Base-by-base conservation (phyloP, 495 filamentous ascomycete genomes). In the Pyrenopolyporus hunteri region DNA sequence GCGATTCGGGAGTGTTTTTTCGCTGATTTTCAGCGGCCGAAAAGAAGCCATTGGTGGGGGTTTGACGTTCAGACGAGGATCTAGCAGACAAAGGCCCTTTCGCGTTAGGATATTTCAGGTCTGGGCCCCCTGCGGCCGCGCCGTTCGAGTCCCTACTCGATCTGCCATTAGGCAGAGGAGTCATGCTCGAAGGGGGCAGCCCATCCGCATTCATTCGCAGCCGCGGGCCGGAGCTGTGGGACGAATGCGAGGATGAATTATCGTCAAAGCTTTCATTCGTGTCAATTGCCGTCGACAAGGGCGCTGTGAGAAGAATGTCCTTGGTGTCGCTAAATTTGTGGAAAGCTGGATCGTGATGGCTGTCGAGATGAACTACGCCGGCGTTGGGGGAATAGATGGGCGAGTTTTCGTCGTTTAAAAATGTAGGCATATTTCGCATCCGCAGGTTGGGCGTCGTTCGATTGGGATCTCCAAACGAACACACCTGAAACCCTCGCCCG, bases 351-450 rank as follows among this genome's bases (percentile, higher is more conserved):
- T 69, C 68, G 64, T 68, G 62, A 37, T 71, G 68, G 45, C 75
- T 69, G 64, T 66, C 52, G 56, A 76, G 70, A 26, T 59, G 66
- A 32, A 75, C 68, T 48, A 77, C 52, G 57, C 70, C 70, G 49
- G 57, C 62, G 58, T 70, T 72, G 32, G 75, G 73, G 47, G 75
- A 72, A 63, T 78, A 78, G 59, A 79, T 74, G 55, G 73, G 73
- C 58, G 74, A 74, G 64, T 72, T 74, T 51, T 80, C 75, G 71
- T 82, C 81, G 59, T 78, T 73, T 70, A 84, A 42, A 70, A 84
- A 82, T 54, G 82, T 82, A 73, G 84, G 84, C 84, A 87, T 87
- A 68, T 79, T 65, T 56, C 20, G 52, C 53, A 62, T 46, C 73
- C 42, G 62, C 56, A 47, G 51, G 48, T 64, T 69, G 64, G 57